Evolutionary conservation across 208 protist species (phyloP).

Genomic region (Leishmania mexicana): DNA sequence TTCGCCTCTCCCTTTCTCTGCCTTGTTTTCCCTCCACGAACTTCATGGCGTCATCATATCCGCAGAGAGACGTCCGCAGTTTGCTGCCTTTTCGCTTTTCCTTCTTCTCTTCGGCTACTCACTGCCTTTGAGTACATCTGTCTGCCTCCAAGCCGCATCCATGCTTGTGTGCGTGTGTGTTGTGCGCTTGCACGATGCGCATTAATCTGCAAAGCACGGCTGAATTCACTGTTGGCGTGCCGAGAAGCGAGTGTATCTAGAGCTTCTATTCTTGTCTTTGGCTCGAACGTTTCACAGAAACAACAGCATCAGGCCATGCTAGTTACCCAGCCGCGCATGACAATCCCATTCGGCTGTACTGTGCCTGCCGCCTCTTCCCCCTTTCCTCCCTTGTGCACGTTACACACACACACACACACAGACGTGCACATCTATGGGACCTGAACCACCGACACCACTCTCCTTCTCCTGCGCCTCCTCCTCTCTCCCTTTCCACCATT

Average conservation of each 20-base stretch:
- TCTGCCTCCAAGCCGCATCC: neutral
- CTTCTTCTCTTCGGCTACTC: neutral
- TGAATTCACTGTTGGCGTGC: neutral
- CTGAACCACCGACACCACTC: no score
- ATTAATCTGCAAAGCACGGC: neutral
- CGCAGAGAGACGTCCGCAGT: neutral
- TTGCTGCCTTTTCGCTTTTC: neutral
- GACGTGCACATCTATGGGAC: neutral
- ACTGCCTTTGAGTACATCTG: neutral
- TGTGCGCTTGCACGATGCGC: neutral
- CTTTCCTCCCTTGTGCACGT: no score
- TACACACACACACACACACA: neutral
- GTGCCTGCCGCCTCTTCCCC: neutral
- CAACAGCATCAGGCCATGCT: no score
- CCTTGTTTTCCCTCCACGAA: neutral
- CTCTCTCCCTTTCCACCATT: constrained; percentile 1
- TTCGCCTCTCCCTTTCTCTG: neutral
- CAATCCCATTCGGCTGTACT: neutral
- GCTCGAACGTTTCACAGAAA: neutral
- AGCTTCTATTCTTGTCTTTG: neutral
- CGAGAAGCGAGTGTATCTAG: neutral
- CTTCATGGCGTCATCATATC: neutral
- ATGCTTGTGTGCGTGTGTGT: neutral
- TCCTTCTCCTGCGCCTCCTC: neutral
- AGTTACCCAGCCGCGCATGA: neutral